Percentiles rank a stretch among this genome's conserved stretches.
phyloP scores from a whole-genome alignment of 2,329 filamentous ascomycete genomes.

The Rasamsonia emersonii region DNA sequence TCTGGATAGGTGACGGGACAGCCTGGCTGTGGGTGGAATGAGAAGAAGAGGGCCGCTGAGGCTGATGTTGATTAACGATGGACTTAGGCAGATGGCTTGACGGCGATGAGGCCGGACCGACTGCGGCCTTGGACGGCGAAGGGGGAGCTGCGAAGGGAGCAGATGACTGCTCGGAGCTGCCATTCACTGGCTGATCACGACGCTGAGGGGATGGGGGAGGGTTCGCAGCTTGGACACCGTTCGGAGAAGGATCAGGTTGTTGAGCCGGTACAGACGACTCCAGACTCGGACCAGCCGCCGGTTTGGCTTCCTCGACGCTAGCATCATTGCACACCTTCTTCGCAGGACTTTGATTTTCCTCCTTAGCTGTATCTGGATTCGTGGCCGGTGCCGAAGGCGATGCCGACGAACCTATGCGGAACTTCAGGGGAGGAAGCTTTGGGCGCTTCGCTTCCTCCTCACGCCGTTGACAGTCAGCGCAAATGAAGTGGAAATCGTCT shows the following conservation, averaged over 20 bases:
- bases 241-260: slow-evolving; percentile 1
- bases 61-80: slow-evolving; percentile 5
- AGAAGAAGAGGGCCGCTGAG: slow-evolving; percentile 34
- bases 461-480: slow-evolving; percentile 64
- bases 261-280: not conserved
- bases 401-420: slow-evolving; percentile 44
- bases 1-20: slow-evolving; percentile 34
- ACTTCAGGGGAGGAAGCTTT: slow-evolving; percentile 54
- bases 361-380: slow-evolving; percentile 9
- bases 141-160: slow-evolving; percentile 21
- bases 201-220: slow-evolving; percentile 22
- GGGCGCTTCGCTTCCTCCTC: slow-evolving; percentile 54
- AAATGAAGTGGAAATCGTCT: slow-evolving; percentile 82
- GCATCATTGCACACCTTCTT: too few relatives aligned
- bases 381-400: slow-evolving; percentile 32
- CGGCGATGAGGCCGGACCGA: slow-evolving; percentile 19
- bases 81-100: slow-evolving; percentile 14
- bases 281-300: slow-evolving; percentile 3
- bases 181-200: slow-evolving; percentile 15
- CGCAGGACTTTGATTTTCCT: slow-evolving; percentile 15
- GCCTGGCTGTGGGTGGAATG: slow-evolving; percentile 27
- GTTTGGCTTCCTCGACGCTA: slow-evolving; percentile 19
- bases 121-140: slow-evolving; percentile 23
- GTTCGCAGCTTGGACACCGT: slow-evolving; percentile 2
- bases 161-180: slow-evolving; percentile 10